Evolutionary conservation across 176 grass and related monocot species (phyloP), one percentile per base, ranked within the genome.

Genomic region (Aegilops speltoides): DNA sequence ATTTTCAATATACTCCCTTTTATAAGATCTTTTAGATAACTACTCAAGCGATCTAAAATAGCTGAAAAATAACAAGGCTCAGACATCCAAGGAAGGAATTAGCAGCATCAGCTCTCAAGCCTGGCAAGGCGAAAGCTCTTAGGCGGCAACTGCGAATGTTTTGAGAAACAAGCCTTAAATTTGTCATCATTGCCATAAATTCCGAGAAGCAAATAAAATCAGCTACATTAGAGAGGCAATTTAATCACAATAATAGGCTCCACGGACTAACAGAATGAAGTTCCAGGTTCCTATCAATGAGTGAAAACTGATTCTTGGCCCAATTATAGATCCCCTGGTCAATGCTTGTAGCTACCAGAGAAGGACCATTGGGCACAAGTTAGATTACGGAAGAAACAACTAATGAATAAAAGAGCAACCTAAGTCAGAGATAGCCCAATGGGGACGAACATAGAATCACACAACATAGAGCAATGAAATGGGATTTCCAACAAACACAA

Each of bases 231-330:
- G 2, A 0, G 0, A 11, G 23, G 22, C 14, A 68, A 90, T 95
- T 32, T 98, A 83, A 89, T 98, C 91, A 88, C 96, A 87, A 43
- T 87, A 91, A 98, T 23, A 87, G 96, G 96, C 93, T 90, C 96
- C 83, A 72, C 91, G 43, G 78, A 94, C 86, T 10, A 50, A 93
- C 8, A 10, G 2, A 10, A 19, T 54, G 25, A 10, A 19, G 26
- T 54, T 45, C 45, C 16, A 76, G 73, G 73, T 54, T 54, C 73
- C 96, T 96, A 98, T 98, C 92, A 94, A 91, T 63, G 57, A 82
- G 90, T 86, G 92, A 96, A 88, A 73, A 82, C 38, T 91, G 15
- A 11, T 14, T 96, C 0, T 98, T 3, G 86, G 90, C 73, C 45
- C 45, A 50, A 76, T 54, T 46, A 76, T 76, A 76, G 73, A 52